A percentile compares a stretch with the other conserved stretches of the same genome.
These are phyloP conservation scores for Uronychia setigera DNA, from an alignment of 73 alveolate genomes.

Conservation along the genomic window DNA sequence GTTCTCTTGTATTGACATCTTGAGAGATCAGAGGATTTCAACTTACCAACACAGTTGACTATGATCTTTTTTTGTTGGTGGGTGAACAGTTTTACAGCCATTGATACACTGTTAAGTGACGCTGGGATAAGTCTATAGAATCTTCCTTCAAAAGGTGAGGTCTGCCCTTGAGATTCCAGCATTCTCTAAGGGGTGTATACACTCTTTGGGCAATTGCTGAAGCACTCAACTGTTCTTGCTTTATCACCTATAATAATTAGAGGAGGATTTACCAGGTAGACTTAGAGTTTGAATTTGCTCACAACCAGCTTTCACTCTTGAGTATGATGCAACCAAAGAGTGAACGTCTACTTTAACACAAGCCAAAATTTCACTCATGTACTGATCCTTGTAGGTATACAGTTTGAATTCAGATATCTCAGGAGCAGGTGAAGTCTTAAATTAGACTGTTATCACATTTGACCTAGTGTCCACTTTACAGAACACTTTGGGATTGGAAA, in stretches of 20 bases:
- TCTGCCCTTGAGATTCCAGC: neutral
- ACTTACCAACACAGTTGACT: slow-evolving; percentile 37
- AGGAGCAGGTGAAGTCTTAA: slow-evolving; percentile 32
- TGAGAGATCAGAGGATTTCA: neutral
- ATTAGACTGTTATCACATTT: slow-evolving; percentile 4
- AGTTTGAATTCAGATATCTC: neutral
- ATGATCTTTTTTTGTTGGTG: slow-evolving; percentile 29
- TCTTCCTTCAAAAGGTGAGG: slow-evolving; percentile 10
- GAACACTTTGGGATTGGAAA: slow-evolving; percentile 32
- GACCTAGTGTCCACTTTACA: slow-evolving; percentile 19
- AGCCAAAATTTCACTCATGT: slow-evolving; percentile 32
- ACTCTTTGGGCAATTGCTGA: slow-evolving; percentile 18
- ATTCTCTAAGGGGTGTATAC: slow-evolving; percentile 39
- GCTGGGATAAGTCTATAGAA: slow-evolving; percentile 26
- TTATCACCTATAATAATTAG: no score
- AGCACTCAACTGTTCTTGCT: slow-evolving; percentile 44
- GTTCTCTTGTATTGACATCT: slow-evolving; percentile 56
- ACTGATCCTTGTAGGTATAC: slow-evolving; percentile 52
- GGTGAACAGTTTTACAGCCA: slow-evolving; percentile 32
- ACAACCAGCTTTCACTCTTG: slow-evolving; percentile 64
- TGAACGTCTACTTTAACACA: slow-evolving; percentile 39
- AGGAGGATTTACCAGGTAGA: no score
- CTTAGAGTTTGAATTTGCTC: slow-evolving; percentile 30
- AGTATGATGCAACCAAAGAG: slow-evolving; percentile 53
- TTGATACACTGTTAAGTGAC: slow-evolving; percentile 21